These are phyloP conservation scores for Paramyrothecium roridum DNA, from an alignment of 2,329 filamentous ascomycete genomes.

Conservation along the genomic window DNA sequence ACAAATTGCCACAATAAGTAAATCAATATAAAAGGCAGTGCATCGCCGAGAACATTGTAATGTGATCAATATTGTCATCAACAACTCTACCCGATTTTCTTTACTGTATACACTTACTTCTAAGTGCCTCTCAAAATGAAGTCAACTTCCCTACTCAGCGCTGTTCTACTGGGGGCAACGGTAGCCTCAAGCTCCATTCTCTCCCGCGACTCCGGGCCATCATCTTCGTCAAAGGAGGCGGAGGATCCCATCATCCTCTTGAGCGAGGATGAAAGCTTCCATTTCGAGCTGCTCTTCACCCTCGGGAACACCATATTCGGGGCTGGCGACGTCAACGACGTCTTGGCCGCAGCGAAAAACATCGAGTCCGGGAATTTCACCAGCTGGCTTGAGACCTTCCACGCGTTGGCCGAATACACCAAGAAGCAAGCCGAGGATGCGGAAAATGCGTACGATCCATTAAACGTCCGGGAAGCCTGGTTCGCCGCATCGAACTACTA, in stretches of 20 bases:
- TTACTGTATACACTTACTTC: too few relatives aligned
- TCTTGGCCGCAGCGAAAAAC: slow-evolving; percentile 20
- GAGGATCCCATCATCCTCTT: slow-evolving; percentile 7
- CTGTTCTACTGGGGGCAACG: too few relatives aligned
- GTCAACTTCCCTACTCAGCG: too few relatives aligned
- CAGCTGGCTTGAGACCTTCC: slow-evolving; percentile 6
- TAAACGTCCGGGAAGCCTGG: slow-evolving; percentile 10
- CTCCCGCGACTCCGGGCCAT: too few relatives aligned
- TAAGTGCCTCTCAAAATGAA: too few relatives aligned
- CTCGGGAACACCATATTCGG: slow-evolving; percentile 1
- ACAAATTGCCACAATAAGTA: too few relatives aligned
- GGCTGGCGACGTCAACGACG: slow-evolving; percentile 10
- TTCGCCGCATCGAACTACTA: slow-evolving; percentile 36
- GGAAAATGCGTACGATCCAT: slow-evolving; percentile 7
- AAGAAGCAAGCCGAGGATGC: slow-evolving; percentile 7
- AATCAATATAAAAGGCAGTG: too few relatives aligned
- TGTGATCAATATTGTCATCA: too few relatives aligned
- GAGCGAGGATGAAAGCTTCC: slow-evolving; percentile 10
- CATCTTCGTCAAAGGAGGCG: too few relatives aligned
- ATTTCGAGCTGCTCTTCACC: slow-evolving; percentile 9
- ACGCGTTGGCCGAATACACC: slow-evolving; percentile 6
- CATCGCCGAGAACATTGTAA: too few relatives aligned
- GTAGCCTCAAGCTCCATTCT: too few relatives aligned
- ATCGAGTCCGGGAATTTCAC: slow-evolving; percentile 10
- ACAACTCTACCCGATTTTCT: too few relatives aligned